These are phyloP conservation scores for Micromonas commoda DNA, from an alignment of 139 green algal species.

Conservation along the genomic window DNA sequence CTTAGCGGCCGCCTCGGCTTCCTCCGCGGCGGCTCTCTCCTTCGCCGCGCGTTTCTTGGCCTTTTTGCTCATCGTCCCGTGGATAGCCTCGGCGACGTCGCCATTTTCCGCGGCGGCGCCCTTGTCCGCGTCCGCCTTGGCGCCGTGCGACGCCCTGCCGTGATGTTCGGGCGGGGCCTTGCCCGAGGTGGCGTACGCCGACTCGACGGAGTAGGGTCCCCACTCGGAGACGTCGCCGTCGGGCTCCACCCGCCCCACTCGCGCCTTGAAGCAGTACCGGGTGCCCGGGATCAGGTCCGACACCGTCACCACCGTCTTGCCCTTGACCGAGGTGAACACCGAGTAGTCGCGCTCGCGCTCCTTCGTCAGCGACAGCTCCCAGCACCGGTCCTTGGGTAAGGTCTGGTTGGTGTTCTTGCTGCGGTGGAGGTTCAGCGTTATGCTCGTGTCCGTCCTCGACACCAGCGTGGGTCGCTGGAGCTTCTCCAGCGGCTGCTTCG, in stretches of 20 bases:
- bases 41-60: constrained; percentile 17
- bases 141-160: not conserved
- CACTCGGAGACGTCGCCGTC: constrained; percentile 21
- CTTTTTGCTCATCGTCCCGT: not conserved
- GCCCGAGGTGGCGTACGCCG: constrained; percentile 3
- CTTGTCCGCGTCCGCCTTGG: not conserved
- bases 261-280: constrained; percentile 14
- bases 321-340: constrained; percentile 3
- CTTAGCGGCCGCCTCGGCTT: not conserved
- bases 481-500: constrained; percentile 10
- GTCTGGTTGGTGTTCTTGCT: not conserved
- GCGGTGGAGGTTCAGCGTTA: constrained; percentile 17
- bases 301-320: not conserved
- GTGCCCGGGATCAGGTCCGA: not conserved
- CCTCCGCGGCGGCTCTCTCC: not conserved
- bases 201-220: constrained; percentile 6
- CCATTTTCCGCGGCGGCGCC: not conserved
- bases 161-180: not conserved
- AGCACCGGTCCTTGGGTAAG: constrained; percentile 10
- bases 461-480: constrained; percentile 21
- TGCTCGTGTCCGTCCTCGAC: not conserved
- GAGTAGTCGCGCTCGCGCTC: constrained; percentile 1
- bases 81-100: not conserved
- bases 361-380: constrained; percentile 12
- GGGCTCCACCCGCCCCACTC: not conserved